Conservation (phyloP, 768 basidiomycete species). For the Lentinula guzmanii region DNA sequence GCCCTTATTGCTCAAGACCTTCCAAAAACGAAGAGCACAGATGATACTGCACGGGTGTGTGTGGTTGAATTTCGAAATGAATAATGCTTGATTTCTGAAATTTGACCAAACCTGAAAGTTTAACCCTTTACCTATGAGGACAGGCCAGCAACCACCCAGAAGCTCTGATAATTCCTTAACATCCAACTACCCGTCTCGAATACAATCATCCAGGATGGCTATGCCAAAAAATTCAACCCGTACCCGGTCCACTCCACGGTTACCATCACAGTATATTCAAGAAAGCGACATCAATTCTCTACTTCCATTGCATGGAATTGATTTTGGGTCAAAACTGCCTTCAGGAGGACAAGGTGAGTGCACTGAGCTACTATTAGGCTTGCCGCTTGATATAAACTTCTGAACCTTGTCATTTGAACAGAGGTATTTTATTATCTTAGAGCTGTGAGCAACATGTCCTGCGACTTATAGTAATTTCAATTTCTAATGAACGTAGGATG, state of each 20-base stretch:
- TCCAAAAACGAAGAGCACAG: neutral
- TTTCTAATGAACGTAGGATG: neutral
- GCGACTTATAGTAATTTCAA: neutral
- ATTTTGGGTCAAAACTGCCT: neutral
- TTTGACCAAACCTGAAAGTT: neutral
- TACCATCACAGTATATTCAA: conserved; percentile 20
- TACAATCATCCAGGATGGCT: no score
- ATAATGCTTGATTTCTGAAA: no score
- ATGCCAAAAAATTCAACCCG: no score
- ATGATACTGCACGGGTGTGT: neutral
- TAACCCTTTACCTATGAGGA: neutral
- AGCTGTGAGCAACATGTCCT: neutral
- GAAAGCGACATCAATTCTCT: neutral
- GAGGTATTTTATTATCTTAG: neutral
- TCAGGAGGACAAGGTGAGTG: neutral
- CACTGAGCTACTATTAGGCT: neutral
- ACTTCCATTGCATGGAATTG: neutral
- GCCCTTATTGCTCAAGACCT: neutral
- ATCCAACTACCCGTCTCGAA: neutral
- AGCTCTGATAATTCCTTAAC: neutral
- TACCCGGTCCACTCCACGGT: no score
- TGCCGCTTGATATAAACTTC: no score
- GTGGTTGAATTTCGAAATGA: neutral
- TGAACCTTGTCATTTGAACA: neutral
- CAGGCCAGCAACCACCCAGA: neutral